Conservation (phyloP, 306 rosid genomes). For the Carpinus viminea region DNA sequence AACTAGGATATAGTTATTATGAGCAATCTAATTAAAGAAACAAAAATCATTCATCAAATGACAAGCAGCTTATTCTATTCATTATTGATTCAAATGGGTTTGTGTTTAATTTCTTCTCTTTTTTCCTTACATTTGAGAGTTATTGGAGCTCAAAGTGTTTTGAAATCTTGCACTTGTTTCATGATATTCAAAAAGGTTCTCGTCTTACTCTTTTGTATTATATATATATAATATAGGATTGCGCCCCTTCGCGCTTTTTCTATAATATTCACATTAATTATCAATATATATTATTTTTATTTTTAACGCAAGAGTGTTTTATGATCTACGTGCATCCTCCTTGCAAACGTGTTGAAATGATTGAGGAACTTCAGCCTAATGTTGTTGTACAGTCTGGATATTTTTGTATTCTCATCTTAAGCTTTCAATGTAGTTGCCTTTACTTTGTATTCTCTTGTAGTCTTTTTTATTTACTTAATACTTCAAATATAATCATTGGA, state of each 20-base stretch:
- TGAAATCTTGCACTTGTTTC: background rate
- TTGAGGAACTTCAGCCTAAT: slow-evolving; percentile 71
- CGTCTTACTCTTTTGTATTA: slow-evolving; percentile 3
- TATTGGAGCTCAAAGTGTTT: background rate
- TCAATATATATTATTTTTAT: background rate
- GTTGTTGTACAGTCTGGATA: slow-evolving; percentile 55
- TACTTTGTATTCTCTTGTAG: background rate
- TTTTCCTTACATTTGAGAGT: background rate
- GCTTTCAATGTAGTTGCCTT: background rate
- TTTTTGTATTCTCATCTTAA: background rate
- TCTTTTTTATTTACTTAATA: background rate
- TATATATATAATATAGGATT: too few relatives aligned
- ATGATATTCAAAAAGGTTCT: background rate
- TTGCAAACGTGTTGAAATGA: slow-evolving; percentile 43
- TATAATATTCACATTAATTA: too few relatives aligned
- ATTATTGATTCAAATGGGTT: background rate
- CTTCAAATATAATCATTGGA: background rate
- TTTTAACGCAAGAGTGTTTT: slow-evolving; percentile 6
- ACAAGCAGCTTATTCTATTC: background rate
- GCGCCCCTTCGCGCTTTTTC: too few relatives aligned
- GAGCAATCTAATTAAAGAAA: too few relatives aligned
- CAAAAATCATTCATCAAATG: background rate
- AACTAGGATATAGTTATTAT: too few relatives aligned
- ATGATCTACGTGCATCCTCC: slow-evolving; percentile 42
- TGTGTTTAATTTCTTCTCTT: background rate